Conservation (phyloP, 306 rosid genomes). For the Castanea crenata region DNA sequence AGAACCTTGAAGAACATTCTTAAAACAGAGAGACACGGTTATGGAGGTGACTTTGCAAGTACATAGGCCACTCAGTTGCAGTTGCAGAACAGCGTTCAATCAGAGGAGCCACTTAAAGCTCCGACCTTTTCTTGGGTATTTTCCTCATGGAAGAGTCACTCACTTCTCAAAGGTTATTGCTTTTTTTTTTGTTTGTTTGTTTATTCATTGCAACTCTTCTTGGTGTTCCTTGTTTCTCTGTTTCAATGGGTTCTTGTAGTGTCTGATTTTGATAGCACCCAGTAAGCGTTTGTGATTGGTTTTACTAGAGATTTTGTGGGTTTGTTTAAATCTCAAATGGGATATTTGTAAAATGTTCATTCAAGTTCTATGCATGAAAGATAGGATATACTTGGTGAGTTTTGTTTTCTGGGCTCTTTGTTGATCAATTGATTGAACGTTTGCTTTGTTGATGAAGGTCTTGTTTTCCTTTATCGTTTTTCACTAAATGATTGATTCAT, state of each 20-base stretch:
- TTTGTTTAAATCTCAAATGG: constrained; percentile 9
- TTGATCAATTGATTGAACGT: neutral
- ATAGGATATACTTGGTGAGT: neutral
- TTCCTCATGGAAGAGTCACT: constrained; percentile 31
- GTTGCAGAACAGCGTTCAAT: constrained; percentile 37
- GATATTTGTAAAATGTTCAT: neutral
- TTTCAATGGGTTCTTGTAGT: neutral
- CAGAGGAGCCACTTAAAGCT: constrained; percentile 37
- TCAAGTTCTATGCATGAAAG: neutral
- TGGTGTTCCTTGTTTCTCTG: neutral
- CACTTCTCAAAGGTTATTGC: constrained; percentile 32
- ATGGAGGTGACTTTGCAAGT: constrained; percentile 57
- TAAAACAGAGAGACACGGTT: neutral
- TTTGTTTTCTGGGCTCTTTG: constrained; percentile 8
- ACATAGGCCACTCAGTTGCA: constrained; percentile 32
- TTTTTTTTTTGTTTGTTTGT: neutral
- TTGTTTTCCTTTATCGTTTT: neutral
- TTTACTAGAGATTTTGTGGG: neutral
- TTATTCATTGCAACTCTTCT: neutral
- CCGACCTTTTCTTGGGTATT: constrained; percentile 38
- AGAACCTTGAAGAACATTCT: neutral
- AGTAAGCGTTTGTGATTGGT: neutral
- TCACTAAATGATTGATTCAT: neutral
- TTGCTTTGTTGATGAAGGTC: neutral
- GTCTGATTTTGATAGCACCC: constrained; percentile 16